phyloP scores from a whole-genome alignment of 805 yeast genomes.

The Candida nemodendra region DNA sequence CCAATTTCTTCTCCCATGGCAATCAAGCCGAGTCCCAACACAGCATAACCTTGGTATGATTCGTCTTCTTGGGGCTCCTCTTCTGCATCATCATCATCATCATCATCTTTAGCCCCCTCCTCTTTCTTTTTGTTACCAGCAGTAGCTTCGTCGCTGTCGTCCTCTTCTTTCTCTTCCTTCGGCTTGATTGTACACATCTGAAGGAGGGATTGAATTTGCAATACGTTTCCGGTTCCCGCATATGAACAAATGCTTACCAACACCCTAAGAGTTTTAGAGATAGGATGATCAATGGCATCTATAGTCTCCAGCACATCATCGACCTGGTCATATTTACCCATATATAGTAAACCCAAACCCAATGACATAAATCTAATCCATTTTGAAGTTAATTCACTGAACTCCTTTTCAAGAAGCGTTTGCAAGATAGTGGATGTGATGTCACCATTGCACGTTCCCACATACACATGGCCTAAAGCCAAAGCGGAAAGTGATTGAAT shows the following conservation, averaged over 20 bases:
- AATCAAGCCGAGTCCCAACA: slow-evolving; percentile 88
- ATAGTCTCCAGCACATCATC: slow-evolving; percentile 93
- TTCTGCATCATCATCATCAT: slow-evolving; percentile 31
- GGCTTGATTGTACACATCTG: slow-evolving; percentile 84
- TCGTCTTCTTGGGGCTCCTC: slow-evolving; percentile 46
- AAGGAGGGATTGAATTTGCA: slow-evolving; percentile 86
- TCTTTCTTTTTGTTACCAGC: slow-evolving; percentile 12
- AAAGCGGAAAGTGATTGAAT: slow-evolving; percentile 83
- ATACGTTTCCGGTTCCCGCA: slow-evolving; percentile 96
- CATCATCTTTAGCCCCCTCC: slow-evolving; percentile 24
- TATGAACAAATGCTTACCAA: slow-evolving; percentile 90
- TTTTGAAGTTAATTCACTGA: slow-evolving; percentile 72
- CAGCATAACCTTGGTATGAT: slow-evolving; percentile 81
- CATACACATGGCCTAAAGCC: slow-evolving; percentile 90
- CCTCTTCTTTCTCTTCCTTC: slow-evolving; percentile 53
- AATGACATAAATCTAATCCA: slow-evolving; percentile 90
- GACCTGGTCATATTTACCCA: slow-evolving; percentile 91
- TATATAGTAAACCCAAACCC: slow-evolving; percentile 86
- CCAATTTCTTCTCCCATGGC: slow-evolving; percentile 99
- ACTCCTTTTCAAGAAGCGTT: slow-evolving; percentile 82
- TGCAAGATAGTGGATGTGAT: slow-evolving; percentile 89
- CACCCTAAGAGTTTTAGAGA: slow-evolving; percentile 83
- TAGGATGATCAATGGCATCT: slow-evolving; percentile 93
- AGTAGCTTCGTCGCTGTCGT: slow-evolving; percentile 51
- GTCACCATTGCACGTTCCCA: slow-evolving; percentile 94